Evolutionary conservation across 768 basidiomycete species (phyloP).

Genomic region (Mycena amicta): DNA sequence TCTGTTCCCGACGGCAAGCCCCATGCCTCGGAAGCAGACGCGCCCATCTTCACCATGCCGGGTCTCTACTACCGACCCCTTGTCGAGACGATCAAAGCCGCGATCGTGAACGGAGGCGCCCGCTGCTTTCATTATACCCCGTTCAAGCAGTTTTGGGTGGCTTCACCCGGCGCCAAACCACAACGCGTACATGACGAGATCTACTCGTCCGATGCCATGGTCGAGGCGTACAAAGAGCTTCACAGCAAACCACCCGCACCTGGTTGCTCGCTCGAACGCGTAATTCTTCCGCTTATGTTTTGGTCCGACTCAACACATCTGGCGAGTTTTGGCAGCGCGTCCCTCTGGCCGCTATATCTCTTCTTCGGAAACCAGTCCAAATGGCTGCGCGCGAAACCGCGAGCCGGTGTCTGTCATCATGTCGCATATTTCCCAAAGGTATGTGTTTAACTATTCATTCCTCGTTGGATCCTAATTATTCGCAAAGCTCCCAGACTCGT

Average conservation of each 20-base stretch:
- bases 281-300: constrained; percentile 32
- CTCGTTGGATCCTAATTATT: not conserved
- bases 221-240: constrained; percentile 22
- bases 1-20: constrained; percentile 26
- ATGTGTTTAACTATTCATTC: not conserved
- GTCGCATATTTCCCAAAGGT: constrained; percentile 44
- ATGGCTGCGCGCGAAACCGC: constrained; percentile 34
- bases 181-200: constrained; percentile 26
- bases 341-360: constrained; percentile 46
- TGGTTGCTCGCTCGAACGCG: constrained; percentile 18
- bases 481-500: constrained; percentile 29
- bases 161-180: constrained; percentile 1
- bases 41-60: constrained; percentile 7
- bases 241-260: constrained; percentile 20
- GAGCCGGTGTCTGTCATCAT: constrained; percentile 30
- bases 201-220: constrained; percentile 28
- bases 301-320: constrained; percentile 40
- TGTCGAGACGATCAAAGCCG: constrained; percentile 10
- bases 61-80: constrained; percentile 23
- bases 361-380: constrained; percentile 46
- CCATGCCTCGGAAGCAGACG: not conserved
- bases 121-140: constrained; percentile 27
- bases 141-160: constrained; percentile 28
- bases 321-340: constrained; percentile 38
- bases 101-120: not conserved